Conservation (phyloP, 2,329 filamentous ascomycete species). For the Allantophomopsis lycopodina region DNA sequence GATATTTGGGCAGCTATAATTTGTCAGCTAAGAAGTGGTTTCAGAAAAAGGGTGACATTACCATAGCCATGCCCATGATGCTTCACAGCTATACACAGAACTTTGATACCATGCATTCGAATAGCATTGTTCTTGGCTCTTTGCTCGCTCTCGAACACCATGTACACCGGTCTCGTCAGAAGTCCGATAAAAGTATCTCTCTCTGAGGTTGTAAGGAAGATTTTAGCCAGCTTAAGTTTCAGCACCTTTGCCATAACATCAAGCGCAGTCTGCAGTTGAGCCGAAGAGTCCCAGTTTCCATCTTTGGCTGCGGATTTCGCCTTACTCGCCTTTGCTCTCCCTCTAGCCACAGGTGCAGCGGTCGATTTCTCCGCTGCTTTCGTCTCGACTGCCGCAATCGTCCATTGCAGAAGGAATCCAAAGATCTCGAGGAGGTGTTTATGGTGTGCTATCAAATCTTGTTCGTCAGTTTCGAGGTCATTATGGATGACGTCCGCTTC, state of each 20-base stretch:
- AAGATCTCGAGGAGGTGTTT: conserved; percentile 89
- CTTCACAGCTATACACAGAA: conserved; percentile 91
- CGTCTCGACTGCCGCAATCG: conserved; percentile 83
- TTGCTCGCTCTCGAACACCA: conserved; percentile 87
- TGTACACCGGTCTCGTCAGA: conserved; percentile 84
- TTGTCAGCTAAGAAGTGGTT: conserved; percentile 11
- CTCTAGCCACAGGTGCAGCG: conserved; percentile 53
- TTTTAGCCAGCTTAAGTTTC: conserved; percentile 79
- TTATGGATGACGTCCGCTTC: conserved; percentile 77
- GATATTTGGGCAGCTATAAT: conserved; percentile 80
- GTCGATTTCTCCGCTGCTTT: conserved; percentile 86
- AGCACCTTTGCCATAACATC: conserved; percentile 94
- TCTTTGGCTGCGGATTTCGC: conserved; percentile 67
- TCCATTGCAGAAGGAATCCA: conserved; percentile 90
- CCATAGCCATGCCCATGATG: conserved; percentile 95
- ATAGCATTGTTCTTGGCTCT: conserved; percentile 80
- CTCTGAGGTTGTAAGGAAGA: conserved; percentile 93
- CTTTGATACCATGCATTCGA: conserved; percentile 94
- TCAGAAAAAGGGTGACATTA: conserved; percentile 24
- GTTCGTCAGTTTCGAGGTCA: conserved; percentile 83
- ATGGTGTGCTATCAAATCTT: conserved; percentile 74
- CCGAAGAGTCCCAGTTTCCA: conserved; percentile 74
- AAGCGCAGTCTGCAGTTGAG: conserved; percentile 76
- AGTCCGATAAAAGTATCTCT: conserved; percentile 88
- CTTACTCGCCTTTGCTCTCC: conserved; percentile 60